Evolutionary conservation across 2,329 filamentous ascomycete species (phyloP), one percentile per base, ranked within the genome.

Genomic region (Didymella pinodella): DNA sequence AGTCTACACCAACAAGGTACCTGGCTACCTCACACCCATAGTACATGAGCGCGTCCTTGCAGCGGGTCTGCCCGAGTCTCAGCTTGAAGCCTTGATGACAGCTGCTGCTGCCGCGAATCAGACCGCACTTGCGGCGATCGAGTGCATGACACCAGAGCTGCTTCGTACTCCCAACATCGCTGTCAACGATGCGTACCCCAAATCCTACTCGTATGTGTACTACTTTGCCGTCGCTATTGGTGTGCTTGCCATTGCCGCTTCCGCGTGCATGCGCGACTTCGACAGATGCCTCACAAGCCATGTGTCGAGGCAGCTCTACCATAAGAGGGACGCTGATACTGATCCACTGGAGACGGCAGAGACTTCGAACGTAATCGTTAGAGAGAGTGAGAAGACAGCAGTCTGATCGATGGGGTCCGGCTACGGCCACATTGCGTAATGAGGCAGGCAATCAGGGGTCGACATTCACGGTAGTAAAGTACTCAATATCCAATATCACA

Each of bases 1-100:
- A n/a, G 59, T 71, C 20, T 62, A 65, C 45, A 63, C 59, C 26
- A 66, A 65, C 53, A 69, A 69, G 46, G 53, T 65, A 5, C 66
- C 66, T 1, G 51, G 55, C 10, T 57, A 70, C 16, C 48, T 71
- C 8, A n/a, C 61, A 6, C 55, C 54, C 22, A 52, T 62, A 14
- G 55, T 62, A 5, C 31, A 54, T 3, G 36, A 52, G 14, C 62
- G 57, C 4, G 65, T 62, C 8, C 34, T 61, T 10, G 45, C 36
- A 2, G 68, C 68, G 5, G 68, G 65, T 1, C 48, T 69, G 7
- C 64, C 63, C 11, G 29, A 55, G 16, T 54, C 59, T 11, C 65
- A 64, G 12, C 34, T 71, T 14, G 36, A 58, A 2, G 57, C 51
- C 12, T 51, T 71, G 10, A 54, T 67, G 47, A 53, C 55, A 3